A percentile compares a stretch with the other conserved stretches of the same genome.
Conservation (phyloP, 2,329 filamentous ascomycete genomes). For the Cladophialophora chaetospira region DNA sequence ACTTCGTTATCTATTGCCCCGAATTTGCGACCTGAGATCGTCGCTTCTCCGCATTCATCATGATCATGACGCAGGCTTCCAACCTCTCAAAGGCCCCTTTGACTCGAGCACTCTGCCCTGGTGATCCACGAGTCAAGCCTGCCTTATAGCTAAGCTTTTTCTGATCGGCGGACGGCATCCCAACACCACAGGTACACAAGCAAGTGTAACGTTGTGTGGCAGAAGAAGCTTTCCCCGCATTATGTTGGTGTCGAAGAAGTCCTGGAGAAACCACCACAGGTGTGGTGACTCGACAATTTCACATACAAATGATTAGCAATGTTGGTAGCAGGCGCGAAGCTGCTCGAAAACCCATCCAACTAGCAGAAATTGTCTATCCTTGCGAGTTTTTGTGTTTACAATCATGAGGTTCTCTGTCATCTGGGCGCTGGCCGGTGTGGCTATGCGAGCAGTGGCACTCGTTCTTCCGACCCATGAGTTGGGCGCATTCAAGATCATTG, state of each 20-base stretch:
- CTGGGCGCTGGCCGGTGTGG: neutral
- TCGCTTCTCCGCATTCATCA: neutral
- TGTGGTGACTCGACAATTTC: neutral
- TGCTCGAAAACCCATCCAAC: too few species aligned
- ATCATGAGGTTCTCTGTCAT: neutral
- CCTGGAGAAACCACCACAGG: neutral
- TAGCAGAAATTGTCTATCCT: too few species aligned
- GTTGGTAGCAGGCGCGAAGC: too few species aligned
- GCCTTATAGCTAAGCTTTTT: neutral
- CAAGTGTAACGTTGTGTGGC: neutral
- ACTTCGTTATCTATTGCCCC: neutral
- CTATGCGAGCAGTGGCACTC: neutral
- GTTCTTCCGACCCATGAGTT: neutral
- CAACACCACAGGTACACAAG: constrained; percentile 2
- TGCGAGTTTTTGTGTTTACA: too few species aligned
- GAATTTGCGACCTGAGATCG: neutral
- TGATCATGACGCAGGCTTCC: neutral
- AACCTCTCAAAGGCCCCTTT: neutral
- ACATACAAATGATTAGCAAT: neutral
- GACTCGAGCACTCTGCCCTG: too few species aligned
- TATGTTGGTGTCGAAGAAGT: neutral
- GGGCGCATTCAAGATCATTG: constrained; percentile 5
- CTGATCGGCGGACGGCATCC: neutral
- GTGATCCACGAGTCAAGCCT: too few species aligned
- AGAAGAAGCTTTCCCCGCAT: constrained; percentile 1